Conservation (phyloP, 805 yeast genomes). For the Metschnikowia proteae region DNA sequence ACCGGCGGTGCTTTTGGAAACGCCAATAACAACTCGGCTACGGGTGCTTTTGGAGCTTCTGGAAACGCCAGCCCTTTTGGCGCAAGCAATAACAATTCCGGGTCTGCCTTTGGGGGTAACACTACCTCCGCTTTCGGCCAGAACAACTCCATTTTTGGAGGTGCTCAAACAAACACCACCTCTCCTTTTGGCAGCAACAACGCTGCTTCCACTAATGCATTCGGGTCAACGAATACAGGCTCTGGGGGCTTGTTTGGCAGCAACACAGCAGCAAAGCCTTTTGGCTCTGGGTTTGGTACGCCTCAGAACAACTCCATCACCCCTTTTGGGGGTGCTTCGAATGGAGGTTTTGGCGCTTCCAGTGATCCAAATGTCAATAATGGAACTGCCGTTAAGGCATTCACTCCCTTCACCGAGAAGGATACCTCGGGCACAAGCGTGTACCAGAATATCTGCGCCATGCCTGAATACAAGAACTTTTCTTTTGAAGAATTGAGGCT, state of each 20-base stretch:
- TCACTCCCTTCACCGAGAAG: slow-evolving; percentile 64
- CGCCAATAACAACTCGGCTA: slow-evolving; percentile 10
- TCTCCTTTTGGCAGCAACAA: slow-evolving; percentile 21
- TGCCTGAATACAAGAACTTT: slow-evolving; percentile 84
- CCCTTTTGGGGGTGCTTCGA: slow-evolving; percentile 19
- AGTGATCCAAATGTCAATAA: slow-evolving; percentile 38
- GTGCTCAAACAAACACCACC: slow-evolving; percentile 6
- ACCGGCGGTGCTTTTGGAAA: slow-evolving; percentile 32
- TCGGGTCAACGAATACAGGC: slow-evolving; percentile 15
- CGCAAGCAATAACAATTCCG: slow-evolving; percentile 14
- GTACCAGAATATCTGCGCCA: slow-evolving; percentile 73
- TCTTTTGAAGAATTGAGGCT: slow-evolving; percentile 86
- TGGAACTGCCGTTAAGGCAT: slow-evolving; percentile 74
- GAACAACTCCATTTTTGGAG: slow-evolving; percentile 28
- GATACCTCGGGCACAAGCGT: slow-evolving; percentile 55
- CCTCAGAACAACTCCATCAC: slow-evolving; percentile 18
- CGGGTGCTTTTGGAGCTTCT: slow-evolving; percentile 11
- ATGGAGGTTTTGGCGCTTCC: slow-evolving; percentile 21
- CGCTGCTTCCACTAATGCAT: slow-evolving; percentile 15
- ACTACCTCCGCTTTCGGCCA: slow-evolving; percentile 23
- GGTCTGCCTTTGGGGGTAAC: slow-evolving; percentile 40
- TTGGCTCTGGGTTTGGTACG: slow-evolving; percentile 21
- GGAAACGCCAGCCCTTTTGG: slow-evolving; percentile 10
- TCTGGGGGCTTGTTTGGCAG: slow-evolving; percentile 12
- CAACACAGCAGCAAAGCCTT: slow-evolving; percentile 14